Evolutionary conservation across 106 monocot genomes (phyloP).

Genomic region (Ottelia alismoides): DNA sequence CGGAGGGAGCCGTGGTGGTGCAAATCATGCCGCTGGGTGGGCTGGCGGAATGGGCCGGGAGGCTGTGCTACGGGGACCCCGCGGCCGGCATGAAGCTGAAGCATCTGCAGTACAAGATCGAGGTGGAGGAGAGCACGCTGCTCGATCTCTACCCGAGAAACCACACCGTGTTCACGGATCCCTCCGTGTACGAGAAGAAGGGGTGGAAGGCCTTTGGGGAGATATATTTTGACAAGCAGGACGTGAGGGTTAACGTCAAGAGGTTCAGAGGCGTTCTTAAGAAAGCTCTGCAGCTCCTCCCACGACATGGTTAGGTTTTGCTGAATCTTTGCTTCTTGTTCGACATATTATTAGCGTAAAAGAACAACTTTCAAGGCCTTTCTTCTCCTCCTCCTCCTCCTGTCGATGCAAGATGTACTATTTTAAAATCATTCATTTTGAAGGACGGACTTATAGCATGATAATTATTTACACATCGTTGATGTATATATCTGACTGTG

Average conservation of each 20-base stretch:
- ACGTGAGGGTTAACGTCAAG: slow-evolving; percentile 9
- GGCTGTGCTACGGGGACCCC: slow-evolving; percentile 18
- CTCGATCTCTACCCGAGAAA: slow-evolving; percentile 15
- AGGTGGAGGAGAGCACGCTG: slow-evolving; percentile 19
- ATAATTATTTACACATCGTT: too few relatives aligned
- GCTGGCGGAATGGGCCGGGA: slow-evolving; percentile 18
- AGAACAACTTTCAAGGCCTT: too few relatives aligned
- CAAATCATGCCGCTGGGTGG: slow-evolving; percentile 42
- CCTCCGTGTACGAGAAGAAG: slow-evolving; percentile 6
- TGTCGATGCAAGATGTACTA: too few relatives aligned
- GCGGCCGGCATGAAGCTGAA: slow-evolving; percentile 9
- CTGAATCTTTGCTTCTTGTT: too few relatives aligned
- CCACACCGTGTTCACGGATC: slow-evolving; percentile 20
- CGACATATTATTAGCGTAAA: too few relatives aligned
- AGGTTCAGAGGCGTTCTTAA: slow-evolving; percentile 12
- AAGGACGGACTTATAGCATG: too few relatives aligned
- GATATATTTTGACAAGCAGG: slow-evolving; percentile 13
- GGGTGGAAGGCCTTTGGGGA: slow-evolving; percentile 4
- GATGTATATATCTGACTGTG: too few relatives aligned
- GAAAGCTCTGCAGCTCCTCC: too few relatives aligned
- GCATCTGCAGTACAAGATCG: slow-evolving; percentile 21
- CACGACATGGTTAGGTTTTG: too few relatives aligned
- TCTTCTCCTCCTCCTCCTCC: too few relatives aligned
- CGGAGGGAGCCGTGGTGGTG: slow-evolving; percentile 22
- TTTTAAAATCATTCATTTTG: too few relatives aligned